Evolutionary conservation across 495 filamentous ascomycete species (phyloP).

Genomic region (Lentithecium fluviatile): DNA sequence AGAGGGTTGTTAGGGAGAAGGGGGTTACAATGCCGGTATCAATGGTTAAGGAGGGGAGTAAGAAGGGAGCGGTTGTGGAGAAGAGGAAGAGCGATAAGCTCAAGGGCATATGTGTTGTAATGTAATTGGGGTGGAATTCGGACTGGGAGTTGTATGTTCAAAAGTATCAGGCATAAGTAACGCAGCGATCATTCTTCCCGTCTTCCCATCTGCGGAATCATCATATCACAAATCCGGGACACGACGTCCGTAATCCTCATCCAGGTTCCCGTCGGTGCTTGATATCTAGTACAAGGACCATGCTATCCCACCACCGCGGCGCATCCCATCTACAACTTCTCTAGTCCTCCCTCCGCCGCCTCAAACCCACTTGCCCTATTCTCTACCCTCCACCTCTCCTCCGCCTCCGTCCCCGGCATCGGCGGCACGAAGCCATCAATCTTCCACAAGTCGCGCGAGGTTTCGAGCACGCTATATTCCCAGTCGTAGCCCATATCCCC

Average conservation of each 20-base stretch:
- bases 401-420: constrained; percentile 27
- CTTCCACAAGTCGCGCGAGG: constrained; percentile 36
- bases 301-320: too few species aligned
- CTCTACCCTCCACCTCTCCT: constrained; percentile 24
- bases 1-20: constrained; percentile 10
- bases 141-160: too few species aligned
- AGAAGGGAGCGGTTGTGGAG: not conserved
- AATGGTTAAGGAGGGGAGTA: constrained; percentile 3
- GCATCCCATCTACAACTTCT: not conserved
- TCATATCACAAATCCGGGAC: too few species aligned
- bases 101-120: constrained; percentile 20
- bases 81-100: not conserved
- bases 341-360: constrained; percentile 13
- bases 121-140: constrained; percentile 8
- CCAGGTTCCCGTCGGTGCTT: too few species aligned
- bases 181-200: too few species aligned
- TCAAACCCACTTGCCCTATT: constrained; percentile 26
- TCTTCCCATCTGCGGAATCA: too few species aligned
- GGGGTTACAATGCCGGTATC: not conserved
- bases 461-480: constrained; percentile 47
- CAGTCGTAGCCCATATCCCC: constrained; percentile 45
- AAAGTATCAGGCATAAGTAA: too few species aligned
- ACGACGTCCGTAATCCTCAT: too few species aligned
- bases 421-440: constrained; percentile 33
- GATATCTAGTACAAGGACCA: too few species aligned